Conservation (phyloP, 352 stramenopile genomes). For the Globisporangium barbulae region DNA sequence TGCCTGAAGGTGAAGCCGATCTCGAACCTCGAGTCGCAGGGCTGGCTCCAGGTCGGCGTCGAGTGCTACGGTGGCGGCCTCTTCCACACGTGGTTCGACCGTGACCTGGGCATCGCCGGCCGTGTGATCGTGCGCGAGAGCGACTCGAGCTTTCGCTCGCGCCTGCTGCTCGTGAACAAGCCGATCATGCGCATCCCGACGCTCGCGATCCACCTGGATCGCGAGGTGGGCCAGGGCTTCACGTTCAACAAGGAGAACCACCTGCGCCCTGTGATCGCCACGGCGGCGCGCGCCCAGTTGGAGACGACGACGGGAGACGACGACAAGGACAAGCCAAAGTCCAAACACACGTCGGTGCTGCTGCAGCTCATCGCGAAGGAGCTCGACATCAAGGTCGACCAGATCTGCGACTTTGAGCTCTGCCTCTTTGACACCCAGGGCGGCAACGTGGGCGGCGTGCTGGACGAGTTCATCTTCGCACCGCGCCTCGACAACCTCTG, state of each 20-base stretch:
- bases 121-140: conserved; percentile 89
- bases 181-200: conserved; percentile 96
- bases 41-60: conserved; percentile 81
- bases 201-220: conserved; percentile 97
- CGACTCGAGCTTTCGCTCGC: conserved; percentile 65
- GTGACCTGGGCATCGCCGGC: conserved; percentile 92
- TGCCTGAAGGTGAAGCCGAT: conserved; percentile 96
- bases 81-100: conserved; percentile 99
- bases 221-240: conserved; percentile 88
- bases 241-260: conserved; percentile 97
- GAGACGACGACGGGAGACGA: conserved; percentile 50
- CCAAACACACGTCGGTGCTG: conserved; percentile 91
- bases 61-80: conserved; percentile 90
- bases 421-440: conserved; percentile 96
- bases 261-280: conserved; percentile 91
- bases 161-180: conserved; percentile 92
- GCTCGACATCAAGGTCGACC: conserved; percentile 70
- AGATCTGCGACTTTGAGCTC: conserved; percentile 97
- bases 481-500: conserved; percentile 97
- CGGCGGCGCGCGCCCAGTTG: conserved; percentile 79
- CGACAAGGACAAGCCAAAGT: conserved; percentile 49
- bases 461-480: conserved; percentile 96
- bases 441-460: conserved; percentile 87
- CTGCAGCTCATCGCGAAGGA: conserved; percentile 92
- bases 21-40: conserved; percentile 85